A percentile compares a stretch with the other conserved stretches of the same genome.
Conservation (phyloP, 768 basidiomycete genomes). For the Megacollybia marginata region DNA sequence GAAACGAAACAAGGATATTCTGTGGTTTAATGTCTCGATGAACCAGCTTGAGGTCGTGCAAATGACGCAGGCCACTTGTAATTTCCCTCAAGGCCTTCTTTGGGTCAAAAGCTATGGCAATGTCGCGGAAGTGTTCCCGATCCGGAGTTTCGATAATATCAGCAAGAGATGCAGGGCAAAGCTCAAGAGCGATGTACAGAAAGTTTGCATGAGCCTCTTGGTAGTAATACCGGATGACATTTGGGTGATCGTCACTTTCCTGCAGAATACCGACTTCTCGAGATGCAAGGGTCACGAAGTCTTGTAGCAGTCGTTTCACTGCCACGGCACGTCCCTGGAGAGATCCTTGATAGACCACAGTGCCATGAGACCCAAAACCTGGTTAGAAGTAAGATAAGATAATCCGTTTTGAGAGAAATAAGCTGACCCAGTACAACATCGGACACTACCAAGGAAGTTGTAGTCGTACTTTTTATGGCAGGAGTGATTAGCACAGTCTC, state of each 20-base stretch:
- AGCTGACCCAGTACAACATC: slow-evolving; percentile 66
- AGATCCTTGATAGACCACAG: slow-evolving; percentile 89
- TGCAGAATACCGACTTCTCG: slow-evolving; percentile 93
- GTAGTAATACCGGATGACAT: slow-evolving; percentile 97
- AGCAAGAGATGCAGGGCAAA: slow-evolving; percentile 86
- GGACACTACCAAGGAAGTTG: slow-evolving; percentile 48
- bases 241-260: slow-evolving; percentile 96
- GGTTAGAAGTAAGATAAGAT: slow-evolving; percentile 5
- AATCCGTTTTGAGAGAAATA: not conserved
- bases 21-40: slow-evolving; percentile 99
- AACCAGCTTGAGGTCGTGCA: slow-evolving; percentile 93
- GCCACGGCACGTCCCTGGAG: slow-evolving; percentile 97
- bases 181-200: slow-evolving; percentile 94
- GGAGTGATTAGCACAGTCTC: not conserved
- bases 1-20: slow-evolving; percentile 84
- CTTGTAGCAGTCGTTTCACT: slow-evolving; percentile 92
- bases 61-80: slow-evolving; percentile 78
- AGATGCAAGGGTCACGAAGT: slow-evolving; percentile 90
- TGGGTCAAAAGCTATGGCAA: slow-evolving; percentile 72
- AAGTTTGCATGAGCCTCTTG: slow-evolving; percentile 92
- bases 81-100: slow-evolving; percentile 87
- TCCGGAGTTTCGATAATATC: slow-evolving; percentile 81
- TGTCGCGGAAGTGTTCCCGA: slow-evolving; percentile 60
- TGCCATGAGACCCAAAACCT: slow-evolving; percentile 97
- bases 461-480: not conserved